Evolutionary conservation across 805 yeast genomes (phyloP).

Genomic region (Kuraishia floccosa): DNA sequence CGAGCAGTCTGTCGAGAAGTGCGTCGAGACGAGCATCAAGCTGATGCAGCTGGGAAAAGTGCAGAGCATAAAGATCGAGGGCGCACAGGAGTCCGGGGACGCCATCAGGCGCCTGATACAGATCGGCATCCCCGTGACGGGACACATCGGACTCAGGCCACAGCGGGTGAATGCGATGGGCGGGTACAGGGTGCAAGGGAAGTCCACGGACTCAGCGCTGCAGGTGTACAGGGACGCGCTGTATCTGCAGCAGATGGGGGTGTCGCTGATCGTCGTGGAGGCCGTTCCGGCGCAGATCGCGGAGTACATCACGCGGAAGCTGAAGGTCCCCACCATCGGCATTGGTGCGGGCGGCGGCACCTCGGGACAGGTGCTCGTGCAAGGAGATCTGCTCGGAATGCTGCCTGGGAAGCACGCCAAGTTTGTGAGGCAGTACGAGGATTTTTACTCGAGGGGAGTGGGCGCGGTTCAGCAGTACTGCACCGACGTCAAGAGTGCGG

Average conservation of each 20-base stretch:
- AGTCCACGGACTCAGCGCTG: slow-evolving; percentile 38
- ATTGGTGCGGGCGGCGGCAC: slow-evolving; percentile 87
- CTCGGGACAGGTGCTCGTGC: slow-evolving; percentile 85
- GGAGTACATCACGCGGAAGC: slow-evolving; percentile 41
- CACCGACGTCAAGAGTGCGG: slow-evolving; percentile 39
- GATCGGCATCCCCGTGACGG: slow-evolving; percentile 81
- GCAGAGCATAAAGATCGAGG: slow-evolving; percentile 79
- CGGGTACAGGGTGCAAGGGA: slow-evolving; percentile 86
- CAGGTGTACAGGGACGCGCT: slow-evolving; percentile 55
- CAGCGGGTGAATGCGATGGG: slow-evolving; percentile 71
- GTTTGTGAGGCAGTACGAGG: slow-evolving; percentile 64
- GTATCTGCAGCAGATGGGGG: slow-evolving; percentile 65
- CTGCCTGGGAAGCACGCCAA: slow-evolving; percentile 45
- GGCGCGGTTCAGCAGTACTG: slow-evolving; percentile 42
- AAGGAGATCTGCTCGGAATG: slow-evolving; percentile 78
- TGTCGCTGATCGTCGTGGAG: slow-evolving; percentile 65
- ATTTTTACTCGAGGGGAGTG: slow-evolving; percentile 36
- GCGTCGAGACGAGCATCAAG: slow-evolving; percentile 43
- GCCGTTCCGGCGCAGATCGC: slow-evolving; percentile 78
- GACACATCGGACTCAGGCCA: slow-evolving; percentile 90
- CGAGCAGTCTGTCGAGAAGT: slow-evolving; percentile 54
- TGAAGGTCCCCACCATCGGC: slow-evolving; percentile 79
- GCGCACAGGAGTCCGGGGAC: slow-evolving; percentile 48
- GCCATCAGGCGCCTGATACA: slow-evolving; percentile 45
- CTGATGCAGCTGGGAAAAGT: slow-evolving; percentile 47